Evolutionary conservation across 202 grass and related monocot species (phyloP).

Genomic region (Hordeum pubiflorum): DNA sequence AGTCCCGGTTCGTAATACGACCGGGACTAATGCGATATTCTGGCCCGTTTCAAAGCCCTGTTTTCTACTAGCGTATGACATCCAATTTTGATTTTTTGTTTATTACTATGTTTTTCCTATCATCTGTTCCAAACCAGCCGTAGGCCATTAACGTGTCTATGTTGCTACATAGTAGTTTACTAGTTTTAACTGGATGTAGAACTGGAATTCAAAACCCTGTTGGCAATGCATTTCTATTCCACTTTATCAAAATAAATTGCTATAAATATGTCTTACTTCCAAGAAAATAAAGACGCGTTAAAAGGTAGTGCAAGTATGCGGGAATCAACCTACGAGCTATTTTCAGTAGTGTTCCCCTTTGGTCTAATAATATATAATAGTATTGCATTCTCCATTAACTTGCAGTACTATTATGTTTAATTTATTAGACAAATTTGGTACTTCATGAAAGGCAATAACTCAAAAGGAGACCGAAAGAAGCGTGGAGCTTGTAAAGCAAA

Average conservation of each 20-base stretch:
- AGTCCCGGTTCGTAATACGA: too few relatives aligned
- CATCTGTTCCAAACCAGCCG: too few relatives aligned
- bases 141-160: too few relatives aligned
- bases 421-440: slow-evolving; percentile 17
- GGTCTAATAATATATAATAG: neutral
- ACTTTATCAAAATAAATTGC: neutral
- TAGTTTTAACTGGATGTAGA: neutral
- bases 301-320: slow-evolving; percentile 20
- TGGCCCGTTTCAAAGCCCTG: too few relatives aligned
- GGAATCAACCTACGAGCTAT: slow-evolving; percentile 44
- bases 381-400: slow-evolving; percentile 28
- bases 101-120: too few relatives aligned
- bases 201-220: neutral
- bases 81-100: too few relatives aligned
- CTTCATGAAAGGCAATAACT: slow-evolving; percentile 23
- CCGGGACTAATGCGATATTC: too few relatives aligned
- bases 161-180: neutral
- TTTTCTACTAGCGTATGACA: too few relatives aligned
- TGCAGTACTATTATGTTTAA: neutral
- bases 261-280: neutral
- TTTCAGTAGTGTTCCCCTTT: slow-evolving; percentile 28
- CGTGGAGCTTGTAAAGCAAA: slow-evolving; percentile 35
- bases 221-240: neutral
- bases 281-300: slow-evolving; percentile 12
- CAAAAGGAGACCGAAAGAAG: slow-evolving; percentile 27